A percentile compares a stretch with the other conserved stretches of the same genome.
Evolutionary conservation across 2,329 filamentous ascomycete genomes (phyloP).

Genomic region (Dothistroma septosporum): DNA sequence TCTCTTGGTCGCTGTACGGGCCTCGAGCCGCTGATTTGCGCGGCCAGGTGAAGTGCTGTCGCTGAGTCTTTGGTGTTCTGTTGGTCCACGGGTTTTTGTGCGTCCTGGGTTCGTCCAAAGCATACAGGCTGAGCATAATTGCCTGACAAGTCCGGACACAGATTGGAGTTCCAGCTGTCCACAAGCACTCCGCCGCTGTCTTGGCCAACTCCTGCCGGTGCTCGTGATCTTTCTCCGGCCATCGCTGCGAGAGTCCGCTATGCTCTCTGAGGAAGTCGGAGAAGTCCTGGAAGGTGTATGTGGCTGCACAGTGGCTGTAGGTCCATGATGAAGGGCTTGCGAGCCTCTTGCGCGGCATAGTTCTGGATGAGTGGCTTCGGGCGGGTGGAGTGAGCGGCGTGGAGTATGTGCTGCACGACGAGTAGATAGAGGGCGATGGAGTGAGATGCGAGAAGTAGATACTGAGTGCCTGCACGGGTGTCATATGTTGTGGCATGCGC

Average conservation of each 20-base stretch:
- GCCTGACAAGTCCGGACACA: background rate
- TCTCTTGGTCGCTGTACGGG: background rate
- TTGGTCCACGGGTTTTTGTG: background rate
- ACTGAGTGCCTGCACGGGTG: background rate
- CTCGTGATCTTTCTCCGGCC: background rate
- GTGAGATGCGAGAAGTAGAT: background rate
- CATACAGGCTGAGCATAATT: background rate
- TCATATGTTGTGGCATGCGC: background rate
- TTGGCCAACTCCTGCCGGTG: background rate
- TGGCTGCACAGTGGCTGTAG: background rate
- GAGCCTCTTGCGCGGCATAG: background rate
- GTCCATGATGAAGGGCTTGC: background rate
- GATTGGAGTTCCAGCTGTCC: background rate
- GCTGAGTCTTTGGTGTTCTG: background rate
- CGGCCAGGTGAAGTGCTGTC: background rate
- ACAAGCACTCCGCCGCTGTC: background rate
- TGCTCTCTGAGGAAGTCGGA: background rate
- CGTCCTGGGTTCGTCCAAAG: background rate
- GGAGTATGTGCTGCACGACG: background rate
- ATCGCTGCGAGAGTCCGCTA: background rate
- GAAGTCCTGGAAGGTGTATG: background rate
- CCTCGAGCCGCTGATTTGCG: background rate
- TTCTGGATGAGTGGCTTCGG: background rate
- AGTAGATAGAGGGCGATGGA: background rate
- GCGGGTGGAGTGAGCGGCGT: background rate